Percentiles rank a stretch among this genome's conserved stretches.
Conservation (phyloP, 2,329 filamentous ascomycete genomes). For the Sclerotinia borealis region DNA sequence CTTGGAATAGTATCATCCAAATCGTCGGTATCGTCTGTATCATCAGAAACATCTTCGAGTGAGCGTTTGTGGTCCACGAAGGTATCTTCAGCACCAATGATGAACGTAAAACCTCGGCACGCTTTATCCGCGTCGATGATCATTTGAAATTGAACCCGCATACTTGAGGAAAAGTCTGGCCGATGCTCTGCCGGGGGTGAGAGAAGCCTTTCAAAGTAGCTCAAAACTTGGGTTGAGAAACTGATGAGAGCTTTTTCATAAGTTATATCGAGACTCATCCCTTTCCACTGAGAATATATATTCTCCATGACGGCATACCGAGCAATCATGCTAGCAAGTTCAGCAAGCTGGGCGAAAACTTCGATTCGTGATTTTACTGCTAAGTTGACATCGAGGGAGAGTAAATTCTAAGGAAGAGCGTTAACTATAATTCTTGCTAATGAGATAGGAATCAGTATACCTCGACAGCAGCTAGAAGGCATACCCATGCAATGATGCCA, state of each 20-base stretch:
- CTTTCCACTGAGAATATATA: constrained; percentile 16
- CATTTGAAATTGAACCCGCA: neutral
- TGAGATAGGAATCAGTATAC: neutral
- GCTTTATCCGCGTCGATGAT: neutral
- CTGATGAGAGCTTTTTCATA: constrained; percentile 11
- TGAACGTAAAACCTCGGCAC: neutral
- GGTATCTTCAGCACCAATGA: neutral
- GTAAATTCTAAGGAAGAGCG: neutral
- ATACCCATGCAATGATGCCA: constrained; percentile 11
- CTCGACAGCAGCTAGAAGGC: neutral
- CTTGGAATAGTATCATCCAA: neutral
- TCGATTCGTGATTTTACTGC: neutral
- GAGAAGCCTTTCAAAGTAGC: neutral
- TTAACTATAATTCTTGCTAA: neutral
- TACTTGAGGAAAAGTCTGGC: neutral
- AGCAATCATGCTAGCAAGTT: constrained; percentile 14
- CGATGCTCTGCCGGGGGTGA: neutral
- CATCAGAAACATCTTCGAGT: neutral
- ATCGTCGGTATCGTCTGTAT: neutral
- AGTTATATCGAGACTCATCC: constrained; percentile 8
- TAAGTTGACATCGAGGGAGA: neutral
- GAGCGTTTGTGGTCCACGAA: neutral
- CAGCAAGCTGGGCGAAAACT: neutral
- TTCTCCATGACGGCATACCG: constrained; percentile 19
- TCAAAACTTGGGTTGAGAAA: constrained; percentile 9